Base-by-base conservation (phyloP, 78 protist species). In the Dictyostelium citrinum region DNA sequence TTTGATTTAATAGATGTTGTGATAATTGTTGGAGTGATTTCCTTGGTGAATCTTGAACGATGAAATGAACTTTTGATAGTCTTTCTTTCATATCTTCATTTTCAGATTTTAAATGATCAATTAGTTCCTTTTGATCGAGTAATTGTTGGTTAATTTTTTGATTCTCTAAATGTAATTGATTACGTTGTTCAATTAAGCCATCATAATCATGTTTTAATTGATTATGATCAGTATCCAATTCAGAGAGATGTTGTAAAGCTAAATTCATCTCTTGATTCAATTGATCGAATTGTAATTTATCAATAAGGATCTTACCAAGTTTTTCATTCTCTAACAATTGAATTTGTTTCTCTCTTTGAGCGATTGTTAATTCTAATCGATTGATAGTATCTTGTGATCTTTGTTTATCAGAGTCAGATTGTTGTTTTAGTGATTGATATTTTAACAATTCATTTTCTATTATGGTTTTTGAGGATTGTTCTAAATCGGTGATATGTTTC, bases 1-100 rank as follows among this genome's bases (percentile, higher is more conserved):
- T 27, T 27, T 64, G 72, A 27, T 83, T 88, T 64, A 43, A 1
- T 45, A 79, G 70, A 24, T 43, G 4, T 55, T 33, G 17, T 20
- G 84, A 10, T 17, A 86, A 45, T 24, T 11, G 92, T 20, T n/a
- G n/a, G n/a, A n/a, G n/a, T n/a, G n/a, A n/a, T n/a, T 61, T 55
- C 35, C 79, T 88, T 61, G 93, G 93, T 3, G 86, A 76, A 64
- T 88, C 70, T 27, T 88, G 37, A 46, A 88, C 75, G 0, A 78
- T 72, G 31, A 67, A 29, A 68, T 88, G 93, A 16, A 88, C 93
- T 33, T 78, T 88, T 24, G 86, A 78, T 1, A 88, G 24, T 67
- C 93, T 22, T 67, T 78, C 93, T 37, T 88, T 88, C 93, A 88
- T 88, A 68, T 88, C 93, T 5, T 88, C 72, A 35, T 88, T 88